Conservation (phyloP, 257 asterid species). For the Anisodus acutangulus region DNA sequence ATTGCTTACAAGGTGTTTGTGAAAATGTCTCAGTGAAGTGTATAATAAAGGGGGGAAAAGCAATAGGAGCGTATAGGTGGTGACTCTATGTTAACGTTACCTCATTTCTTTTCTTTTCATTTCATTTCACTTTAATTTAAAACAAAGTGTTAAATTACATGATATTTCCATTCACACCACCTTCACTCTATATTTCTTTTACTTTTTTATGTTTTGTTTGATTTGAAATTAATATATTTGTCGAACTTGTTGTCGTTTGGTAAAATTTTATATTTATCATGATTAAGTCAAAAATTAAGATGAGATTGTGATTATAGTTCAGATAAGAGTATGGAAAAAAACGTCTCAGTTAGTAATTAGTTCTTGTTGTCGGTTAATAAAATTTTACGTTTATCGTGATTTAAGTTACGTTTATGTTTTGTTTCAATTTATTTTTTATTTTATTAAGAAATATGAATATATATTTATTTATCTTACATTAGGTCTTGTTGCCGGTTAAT, state of each 20-base stretch:
- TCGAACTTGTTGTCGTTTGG: no score
- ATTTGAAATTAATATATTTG: no score
- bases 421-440: no score
- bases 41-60: neutral
- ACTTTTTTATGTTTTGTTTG: neutral
- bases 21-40: neutral
- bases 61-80: neutral
- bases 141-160: neutral
- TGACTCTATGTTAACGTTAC: no score
- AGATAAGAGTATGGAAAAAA: no score
- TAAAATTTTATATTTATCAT: no score
- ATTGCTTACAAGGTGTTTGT: slow-evolving; percentile 2
- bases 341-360: no score
- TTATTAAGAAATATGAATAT: neutral
- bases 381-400: no score
- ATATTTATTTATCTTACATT: neutral
- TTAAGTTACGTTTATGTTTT: neutral
- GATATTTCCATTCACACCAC: neutral
- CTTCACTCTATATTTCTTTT: neutral
- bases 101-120: neutral
- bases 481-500: neutral
- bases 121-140: neutral
- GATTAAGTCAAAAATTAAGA: neutral
- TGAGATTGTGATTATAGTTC: neutral
- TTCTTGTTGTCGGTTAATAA: no score